Conservation (phyloP, 768 basidiomycete species). For the Lentinula edodes region DNA sequence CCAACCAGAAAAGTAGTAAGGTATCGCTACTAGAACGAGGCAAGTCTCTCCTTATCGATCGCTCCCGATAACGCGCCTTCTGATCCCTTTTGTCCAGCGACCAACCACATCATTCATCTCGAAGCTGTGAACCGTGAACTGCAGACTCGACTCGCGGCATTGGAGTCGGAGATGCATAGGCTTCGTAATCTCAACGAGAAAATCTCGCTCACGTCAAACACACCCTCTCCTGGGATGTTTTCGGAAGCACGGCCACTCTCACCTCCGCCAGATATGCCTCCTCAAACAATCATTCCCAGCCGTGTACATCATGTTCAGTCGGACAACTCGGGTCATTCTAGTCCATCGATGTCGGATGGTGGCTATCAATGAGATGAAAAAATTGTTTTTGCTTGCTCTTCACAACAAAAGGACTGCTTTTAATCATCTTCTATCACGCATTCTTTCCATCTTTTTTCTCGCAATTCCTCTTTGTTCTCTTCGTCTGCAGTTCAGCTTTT, state of each 20-base stretch:
- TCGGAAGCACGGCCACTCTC: slow-evolving; percentile 51
- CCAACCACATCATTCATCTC: slow-evolving; percentile 69
- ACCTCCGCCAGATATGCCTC: slow-evolving; percentile 54
- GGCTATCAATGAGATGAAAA: slow-evolving; percentile 4
- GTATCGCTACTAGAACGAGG: slow-evolving; percentile 86
- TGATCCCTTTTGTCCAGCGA: slow-evolving; percentile 41
- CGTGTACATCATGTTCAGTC: slow-evolving; percentile 50
- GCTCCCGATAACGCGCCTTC: background rate
- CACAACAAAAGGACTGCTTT: background rate
- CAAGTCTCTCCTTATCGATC: slow-evolving; percentile 26
- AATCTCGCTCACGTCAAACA: slow-evolving; percentile 56
- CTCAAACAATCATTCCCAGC: slow-evolving; percentile 39
- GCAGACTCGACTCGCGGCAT: slow-evolving; percentile 55
- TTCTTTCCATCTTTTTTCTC: background rate
- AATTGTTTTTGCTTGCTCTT: background rate
- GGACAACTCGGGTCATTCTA: slow-evolving; percentile 49
- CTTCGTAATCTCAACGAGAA: slow-evolving; percentile 78
- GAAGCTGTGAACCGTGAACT: slow-evolving; percentile 71
- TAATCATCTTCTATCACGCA: background rate
- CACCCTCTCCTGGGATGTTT: slow-evolving; percentile 49
- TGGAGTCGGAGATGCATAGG: slow-evolving; percentile 67
- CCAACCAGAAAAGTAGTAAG: slow-evolving; percentile 90
- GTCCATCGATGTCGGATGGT: slow-evolving; percentile 41
- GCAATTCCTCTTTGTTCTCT: background rate
- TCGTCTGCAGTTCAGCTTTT: slow-evolving; percentile 4